Base-by-base conservation (phyloP, 768 basidiomycete genomes). In the Macrolepiota fuliginosa region DNA sequence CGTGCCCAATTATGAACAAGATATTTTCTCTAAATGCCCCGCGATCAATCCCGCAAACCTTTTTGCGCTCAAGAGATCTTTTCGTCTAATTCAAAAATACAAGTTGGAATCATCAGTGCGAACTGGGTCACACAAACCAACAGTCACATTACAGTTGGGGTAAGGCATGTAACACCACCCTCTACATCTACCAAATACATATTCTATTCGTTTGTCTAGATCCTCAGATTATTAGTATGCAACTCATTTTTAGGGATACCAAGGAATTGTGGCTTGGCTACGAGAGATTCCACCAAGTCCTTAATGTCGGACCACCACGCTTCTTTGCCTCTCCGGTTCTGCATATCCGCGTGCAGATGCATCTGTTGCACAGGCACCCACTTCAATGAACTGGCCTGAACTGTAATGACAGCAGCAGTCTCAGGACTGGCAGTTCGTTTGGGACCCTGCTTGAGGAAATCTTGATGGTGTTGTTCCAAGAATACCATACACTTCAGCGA, bases 401-500 rank as follows among this genome's bases (percentile, higher is more conserved):
- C 91, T 27, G 91, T 96, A 67, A 99, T 97, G 58, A 95, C 88
- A 10, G 93, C 91, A 1, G 93, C 95, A 13, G 85, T 83, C 65
- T 91, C 89, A 0, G 75, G 79, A 1, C 77, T 71, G 9, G 88
- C 89, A 35, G 81, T 78, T 65, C 85, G 81, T 47, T 86, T 86
- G 2, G 74, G 73, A 22, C 19, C 25, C 53, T 88, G 83, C 40
- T 74, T 72, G 42, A 73, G 68, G n/a, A 92, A 72, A 29, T 72
- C 69, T 24, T 78, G 77, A 71, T 92, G 90, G 65, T 96, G 88
- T 54, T 83, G 71, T 75, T 98, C 97, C 62, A 98, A 81, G 84
- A 97, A 98, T 36, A 87, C 78, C 92, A 99, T 95, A 77, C 93
- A 96, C 67, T 92, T 89, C 64, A 96, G 79, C 7, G 96, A 87